Evolutionary conservation across 805 yeast genomes (phyloP).

Genomic region (Torulaspora delbrueckii): DNA sequence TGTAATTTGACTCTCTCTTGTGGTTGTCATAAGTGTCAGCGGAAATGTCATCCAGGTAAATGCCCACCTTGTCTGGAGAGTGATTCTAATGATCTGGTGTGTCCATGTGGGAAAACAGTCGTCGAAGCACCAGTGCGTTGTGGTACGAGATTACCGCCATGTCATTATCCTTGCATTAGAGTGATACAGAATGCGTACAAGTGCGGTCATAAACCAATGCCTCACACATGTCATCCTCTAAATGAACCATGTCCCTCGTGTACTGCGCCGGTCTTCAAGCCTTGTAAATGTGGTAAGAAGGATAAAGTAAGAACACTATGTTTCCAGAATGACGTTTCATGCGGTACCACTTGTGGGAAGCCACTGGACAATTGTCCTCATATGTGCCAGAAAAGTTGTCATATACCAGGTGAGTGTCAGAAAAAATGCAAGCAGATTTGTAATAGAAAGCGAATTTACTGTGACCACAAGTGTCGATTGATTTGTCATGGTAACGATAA

Average conservation of each 20-base stretch:
- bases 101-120: conserved; percentile 76
- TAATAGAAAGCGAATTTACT: conserved; percentile 44
- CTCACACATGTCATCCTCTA: conserved; percentile 73
- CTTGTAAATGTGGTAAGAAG: conserved; percentile 58
- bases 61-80: conserved; percentile 80
- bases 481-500: conserved; percentile 58
- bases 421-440: conserved; percentile 57
- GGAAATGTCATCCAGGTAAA: conserved; percentile 73
- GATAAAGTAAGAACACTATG: conserved; percentile 56
- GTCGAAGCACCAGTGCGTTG: conserved; percentile 81
- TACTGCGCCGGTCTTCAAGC: conserved; percentile 52
- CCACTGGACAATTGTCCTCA: conserved; percentile 46
- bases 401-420: conserved; percentile 54
- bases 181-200: conserved; percentile 33
- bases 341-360: conserved; percentile 60
- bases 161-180: conserved; percentile 61
- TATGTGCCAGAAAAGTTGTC: conserved; percentile 52
- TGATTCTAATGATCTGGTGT: conserved; percentile 68
- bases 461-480: conserved; percentile 64
- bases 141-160: conserved; percentile 62
- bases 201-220: conserved; percentile 70
- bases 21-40: conserved; percentile 61
- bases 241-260: conserved; percentile 69
- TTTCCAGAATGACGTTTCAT: conserved; percentile 61
- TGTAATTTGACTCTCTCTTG: conserved; percentile 64